Conservation (phyloP, 1,139 yeast species). For the Yamadazyma friedrichii region DNA sequence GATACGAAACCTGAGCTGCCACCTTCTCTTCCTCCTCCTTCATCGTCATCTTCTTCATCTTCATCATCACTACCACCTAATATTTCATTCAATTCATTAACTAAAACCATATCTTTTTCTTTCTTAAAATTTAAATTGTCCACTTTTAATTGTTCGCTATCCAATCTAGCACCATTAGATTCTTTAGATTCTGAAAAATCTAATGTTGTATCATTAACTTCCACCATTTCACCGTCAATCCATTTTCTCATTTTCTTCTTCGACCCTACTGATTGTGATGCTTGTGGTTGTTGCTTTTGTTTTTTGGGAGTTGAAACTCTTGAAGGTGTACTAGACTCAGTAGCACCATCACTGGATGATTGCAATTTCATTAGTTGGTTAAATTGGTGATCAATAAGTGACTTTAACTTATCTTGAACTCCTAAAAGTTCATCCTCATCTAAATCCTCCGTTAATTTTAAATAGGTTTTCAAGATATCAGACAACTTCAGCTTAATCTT, state of each 20-base stretch:
- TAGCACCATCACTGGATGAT: not conserved
- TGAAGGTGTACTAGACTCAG: slow-evolving; percentile 3
- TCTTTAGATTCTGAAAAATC: slow-evolving; percentile 34
- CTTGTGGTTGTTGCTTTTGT: slow-evolving; percentile 30
- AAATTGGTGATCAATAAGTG: slow-evolving; percentile 41
- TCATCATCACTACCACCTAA: slow-evolving; percentile 35
- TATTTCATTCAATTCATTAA: slow-evolving; percentile 43
- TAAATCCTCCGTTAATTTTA: slow-evolving; percentile 27
- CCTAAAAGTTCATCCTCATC: slow-evolving; percentile 18
- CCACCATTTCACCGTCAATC: slow-evolving; percentile 41
- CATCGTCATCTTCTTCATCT: slow-evolving; percentile 20
- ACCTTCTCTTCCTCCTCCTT: slow-evolving; percentile 11
- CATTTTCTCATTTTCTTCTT: slow-evolving; percentile 45
- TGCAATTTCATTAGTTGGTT: slow-evolving; percentile 36
- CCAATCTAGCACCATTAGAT: slow-evolving; percentile 45
- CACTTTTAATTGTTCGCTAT: slow-evolving; percentile 20
- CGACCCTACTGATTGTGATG: slow-evolving; percentile 6
- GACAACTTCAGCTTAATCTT: slow-evolving; percentile 33
- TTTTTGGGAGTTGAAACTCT: slow-evolving; percentile 14
- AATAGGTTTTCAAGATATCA: slow-evolving; percentile 36
- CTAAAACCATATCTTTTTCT: slow-evolving; percentile 42
- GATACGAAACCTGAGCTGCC: slow-evolving; percentile 29
- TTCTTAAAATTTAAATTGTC: slow-evolving; percentile 36
- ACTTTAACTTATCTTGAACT: slow-evolving; percentile 23
- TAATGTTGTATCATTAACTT: slow-evolving; percentile 22